Percentiles rank a stretch among this genome's conserved stretches.
Conservation (phyloP, 768 basidiomycete genomes). For the Russula earlei region DNA sequence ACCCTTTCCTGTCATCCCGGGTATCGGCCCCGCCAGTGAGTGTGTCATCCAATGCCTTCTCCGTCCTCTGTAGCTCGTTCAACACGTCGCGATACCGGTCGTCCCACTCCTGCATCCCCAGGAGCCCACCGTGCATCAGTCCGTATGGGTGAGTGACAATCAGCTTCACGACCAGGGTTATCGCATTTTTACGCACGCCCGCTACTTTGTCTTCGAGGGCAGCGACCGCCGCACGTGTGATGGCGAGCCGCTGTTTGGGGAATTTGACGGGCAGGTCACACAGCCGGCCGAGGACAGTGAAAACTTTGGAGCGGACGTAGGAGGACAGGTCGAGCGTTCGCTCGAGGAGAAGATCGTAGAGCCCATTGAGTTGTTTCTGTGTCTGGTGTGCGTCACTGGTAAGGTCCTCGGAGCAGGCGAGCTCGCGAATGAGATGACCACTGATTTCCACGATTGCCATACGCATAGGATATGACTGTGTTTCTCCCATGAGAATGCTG, state of each 20-base stretch:
- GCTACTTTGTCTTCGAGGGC: constrained; percentile 87
- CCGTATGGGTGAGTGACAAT: constrained; percentile 86
- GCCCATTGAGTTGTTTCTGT: constrained; percentile 66
- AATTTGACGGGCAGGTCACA: constrained; percentile 73
- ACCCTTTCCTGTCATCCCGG: constrained; percentile 20
- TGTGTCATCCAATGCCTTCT: constrained; percentile 55
- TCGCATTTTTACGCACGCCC: constrained; percentile 77
- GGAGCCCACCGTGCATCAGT: constrained; percentile 68
- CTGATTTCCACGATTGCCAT: constrained; percentile 90
- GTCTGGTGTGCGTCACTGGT: constrained; percentile 38
- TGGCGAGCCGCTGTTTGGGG: constrained; percentile 72
- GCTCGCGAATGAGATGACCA: constrained; percentile 73
- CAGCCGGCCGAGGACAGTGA: constrained; percentile 64
- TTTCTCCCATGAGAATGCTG: neutral
- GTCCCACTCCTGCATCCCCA: constrained; percentile 68
- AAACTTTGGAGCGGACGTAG: constrained; percentile 87
- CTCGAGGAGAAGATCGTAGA: constrained; percentile 78
- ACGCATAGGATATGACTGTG: constrained; percentile 90
- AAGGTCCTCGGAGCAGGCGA: constrained; percentile 46
- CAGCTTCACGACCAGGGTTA: constrained; percentile 63
- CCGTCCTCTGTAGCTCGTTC: constrained; percentile 60
- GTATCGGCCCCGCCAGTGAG: constrained; percentile 34
- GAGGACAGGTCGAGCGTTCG: constrained; percentile 83
- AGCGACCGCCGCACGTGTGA: constrained; percentile 67
- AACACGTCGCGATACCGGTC: constrained; percentile 53